Percentiles rank a stretch among this genome's conserved stretches.
phyloP scores from a whole-genome alignment of 805 yeast species.

The Candida broadrunensis region DNA sequence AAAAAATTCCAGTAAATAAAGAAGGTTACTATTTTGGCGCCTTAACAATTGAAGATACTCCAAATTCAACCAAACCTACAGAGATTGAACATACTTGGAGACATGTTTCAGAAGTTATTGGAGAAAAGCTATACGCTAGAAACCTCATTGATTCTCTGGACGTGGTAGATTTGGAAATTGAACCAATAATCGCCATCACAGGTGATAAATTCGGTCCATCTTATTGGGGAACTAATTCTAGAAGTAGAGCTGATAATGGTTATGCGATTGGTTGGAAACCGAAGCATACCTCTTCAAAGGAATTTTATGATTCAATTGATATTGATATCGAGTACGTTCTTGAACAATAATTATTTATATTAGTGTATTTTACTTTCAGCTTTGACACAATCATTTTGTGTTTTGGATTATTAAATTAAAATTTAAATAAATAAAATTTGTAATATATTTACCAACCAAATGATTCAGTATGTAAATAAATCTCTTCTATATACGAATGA shows the following conservation, averaged over 20 bases:
- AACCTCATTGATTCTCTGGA: slow-evolving; percentile 11
- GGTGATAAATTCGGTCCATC: slow-evolving; percentile 14
- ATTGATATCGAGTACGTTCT: slow-evolving; percentile 13
- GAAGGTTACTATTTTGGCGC: slow-evolving; percentile 36
- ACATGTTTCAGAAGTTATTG: slow-evolving; percentile 19
- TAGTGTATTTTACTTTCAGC: background rate
- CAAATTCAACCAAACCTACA: slow-evolving; percentile 9
- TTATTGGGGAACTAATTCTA: slow-evolving; percentile 24
- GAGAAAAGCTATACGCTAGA: slow-evolving; percentile 11
- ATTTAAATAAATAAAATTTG: slow-evolving; percentile 3
- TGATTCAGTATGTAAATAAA: slow-evolving; percentile 50
- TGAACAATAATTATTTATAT: slow-evolving; percentile 8
- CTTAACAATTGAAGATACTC: slow-evolving; percentile 8
- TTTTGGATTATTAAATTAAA: too few relatives aligned
- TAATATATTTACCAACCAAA: slow-evolving; percentile 38
- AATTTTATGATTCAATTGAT: slow-evolving; percentile 15
- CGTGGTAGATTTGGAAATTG: slow-evolving; percentile 12
- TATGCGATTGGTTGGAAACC: slow-evolving; percentile 26
- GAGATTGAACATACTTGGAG: slow-evolving; percentile 25
- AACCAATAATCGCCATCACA: slow-evolving; percentile 10
- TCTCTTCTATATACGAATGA: slow-evolving; percentile 33
- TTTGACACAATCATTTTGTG: background rate
- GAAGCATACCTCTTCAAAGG: slow-evolving; percentile 8
- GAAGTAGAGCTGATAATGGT: slow-evolving; percentile 23
- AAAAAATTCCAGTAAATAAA: slow-evolving; percentile 21